phyloP scores from a whole-genome alignment of 2,329 filamentous ascomycete genomes.

The Aciculosporium take region DNA sequence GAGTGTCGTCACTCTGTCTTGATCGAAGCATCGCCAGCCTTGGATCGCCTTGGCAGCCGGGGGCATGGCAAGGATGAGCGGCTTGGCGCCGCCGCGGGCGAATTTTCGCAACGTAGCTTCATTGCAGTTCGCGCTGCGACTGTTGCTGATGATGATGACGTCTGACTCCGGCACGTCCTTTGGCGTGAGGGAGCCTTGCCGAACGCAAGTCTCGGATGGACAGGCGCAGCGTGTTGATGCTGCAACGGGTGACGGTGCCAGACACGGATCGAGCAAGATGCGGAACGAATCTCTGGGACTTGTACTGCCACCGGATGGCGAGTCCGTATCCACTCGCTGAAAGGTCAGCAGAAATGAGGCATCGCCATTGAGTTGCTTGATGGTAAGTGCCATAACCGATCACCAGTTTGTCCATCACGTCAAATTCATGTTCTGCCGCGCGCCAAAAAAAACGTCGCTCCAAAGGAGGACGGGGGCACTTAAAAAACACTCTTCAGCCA shows the following conservation, averaged over 20 bases:
- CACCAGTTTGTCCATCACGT: neutral
- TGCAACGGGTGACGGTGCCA: slow-evolving; percentile 45
- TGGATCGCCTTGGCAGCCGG: slow-evolving; percentile 49
- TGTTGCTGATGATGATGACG: slow-evolving; percentile 31
- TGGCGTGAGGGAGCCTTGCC: slow-evolving; percentile 38
- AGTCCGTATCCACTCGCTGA: slow-evolving; percentile 30
- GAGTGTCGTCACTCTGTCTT: slow-evolving; percentile 29
- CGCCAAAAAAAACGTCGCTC: too few species aligned
- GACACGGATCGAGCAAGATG: slow-evolving; percentile 60
- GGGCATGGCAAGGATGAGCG: slow-evolving; percentile 52
- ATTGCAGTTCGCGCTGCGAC: slow-evolving; percentile 53
- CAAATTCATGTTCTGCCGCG: neutral
- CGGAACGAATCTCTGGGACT: slow-evolving; percentile 36
- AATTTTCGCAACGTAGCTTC: slow-evolving; percentile 53
- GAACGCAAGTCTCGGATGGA: slow-evolving; percentile 42
- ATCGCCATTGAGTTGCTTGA: slow-evolving; percentile 51
- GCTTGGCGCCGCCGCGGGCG: slow-evolving; percentile 34
- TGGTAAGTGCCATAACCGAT: slow-evolving; percentile 43
- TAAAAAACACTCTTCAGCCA: neutral
- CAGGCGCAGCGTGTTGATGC: slow-evolving; percentile 49
- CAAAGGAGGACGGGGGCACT: too few species aligned
- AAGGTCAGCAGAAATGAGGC: slow-evolving; percentile 52
- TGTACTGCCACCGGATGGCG: neutral
- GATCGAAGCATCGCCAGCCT: slow-evolving; percentile 54
- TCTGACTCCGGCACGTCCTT: slow-evolving; percentile 28